A percentile compares a stretch with the other conserved stretches of the same genome.
Conservation (phyloP, 306 rosid species). For the Casuarina glauca region DNA sequence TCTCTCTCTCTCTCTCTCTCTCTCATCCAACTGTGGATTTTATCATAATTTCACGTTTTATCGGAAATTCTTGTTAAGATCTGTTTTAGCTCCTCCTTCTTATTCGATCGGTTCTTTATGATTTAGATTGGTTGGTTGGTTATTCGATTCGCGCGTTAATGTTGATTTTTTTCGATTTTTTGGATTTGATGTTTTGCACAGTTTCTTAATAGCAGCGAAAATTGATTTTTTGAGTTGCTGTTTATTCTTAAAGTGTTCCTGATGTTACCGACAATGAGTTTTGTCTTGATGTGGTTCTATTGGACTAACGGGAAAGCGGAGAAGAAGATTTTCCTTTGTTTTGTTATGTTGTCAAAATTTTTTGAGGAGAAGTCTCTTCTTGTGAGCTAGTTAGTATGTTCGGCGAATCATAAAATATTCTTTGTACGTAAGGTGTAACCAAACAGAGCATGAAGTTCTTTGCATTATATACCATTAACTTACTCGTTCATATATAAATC, state of each 20-base stretch:
- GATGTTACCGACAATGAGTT: background rate
- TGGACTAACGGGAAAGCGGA: background rate
- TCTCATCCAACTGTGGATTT: background rate
- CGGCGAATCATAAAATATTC: background rate
- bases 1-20: slow-evolving; percentile 11
- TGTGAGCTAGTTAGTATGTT: background rate
- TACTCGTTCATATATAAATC: background rate
- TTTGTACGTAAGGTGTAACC: background rate
- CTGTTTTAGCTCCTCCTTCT: background rate
- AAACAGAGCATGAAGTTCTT: background rate
- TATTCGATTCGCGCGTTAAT: slow-evolving; percentile 31
- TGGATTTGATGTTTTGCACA: background rate
- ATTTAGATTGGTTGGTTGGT: background rate
- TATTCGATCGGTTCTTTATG: background rate
- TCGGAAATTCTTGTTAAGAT: background rate
- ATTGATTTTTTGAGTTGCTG: background rate
- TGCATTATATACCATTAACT: background rate
- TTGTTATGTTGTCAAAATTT: background rate
- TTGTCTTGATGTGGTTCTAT: background rate
- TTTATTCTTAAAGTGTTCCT: background rate
- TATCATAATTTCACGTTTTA: background rate
- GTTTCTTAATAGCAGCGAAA: background rate
- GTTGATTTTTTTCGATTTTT: background rate
- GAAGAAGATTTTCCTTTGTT: background rate
- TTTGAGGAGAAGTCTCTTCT: background rate